A percentile compares a stretch with the other conserved stretches of the same genome.
These are phyloP conservation scores for Claviceps monticola DNA, from an alignment of 2,329 filamentous ascomycete species.

Conservation along the genomic window DNA sequence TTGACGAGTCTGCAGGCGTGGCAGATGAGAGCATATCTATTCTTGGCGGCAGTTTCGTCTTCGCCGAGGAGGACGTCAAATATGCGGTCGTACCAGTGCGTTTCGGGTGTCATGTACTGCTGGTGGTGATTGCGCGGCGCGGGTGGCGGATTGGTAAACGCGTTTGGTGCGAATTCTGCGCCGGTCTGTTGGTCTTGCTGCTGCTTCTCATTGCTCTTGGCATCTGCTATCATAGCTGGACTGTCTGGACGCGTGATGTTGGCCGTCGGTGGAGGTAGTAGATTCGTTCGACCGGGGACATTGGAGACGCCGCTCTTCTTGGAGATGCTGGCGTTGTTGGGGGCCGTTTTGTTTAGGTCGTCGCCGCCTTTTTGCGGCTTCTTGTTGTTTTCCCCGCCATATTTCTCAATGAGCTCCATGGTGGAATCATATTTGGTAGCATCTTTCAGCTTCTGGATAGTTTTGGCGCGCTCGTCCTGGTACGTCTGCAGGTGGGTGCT, in stretches of 20 bases:
- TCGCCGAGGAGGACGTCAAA: slow-evolving; percentile 87
- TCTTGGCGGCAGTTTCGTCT: slow-evolving; percentile 84
- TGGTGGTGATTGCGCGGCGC: slow-evolving; percentile 4
- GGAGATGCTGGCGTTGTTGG: neutral
- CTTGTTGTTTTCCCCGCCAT: slow-evolving; percentile 51
- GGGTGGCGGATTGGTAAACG: slow-evolving; percentile 17
- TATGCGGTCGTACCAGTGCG: slow-evolving; percentile 89
- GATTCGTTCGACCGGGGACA: slow-evolving; percentile 25
- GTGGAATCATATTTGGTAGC: slow-evolving; percentile 96
- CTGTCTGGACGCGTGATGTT: slow-evolving; percentile 38
- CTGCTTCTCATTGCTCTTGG: neutral
- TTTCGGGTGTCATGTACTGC: slow-evolving; percentile 19
- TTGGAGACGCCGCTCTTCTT: slow-evolving; percentile 6
- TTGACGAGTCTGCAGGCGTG: slow-evolving; percentile 74
- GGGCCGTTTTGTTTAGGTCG: slow-evolving; percentile 4
- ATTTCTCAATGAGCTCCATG: slow-evolving; percentile 84
- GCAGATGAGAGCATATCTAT: slow-evolving; percentile 81
- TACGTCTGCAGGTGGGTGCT: slow-evolving; percentile 58
- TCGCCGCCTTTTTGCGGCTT: slow-evolving; percentile 4
- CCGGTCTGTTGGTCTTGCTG: neutral
- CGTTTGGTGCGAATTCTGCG: slow-evolving; percentile 64
- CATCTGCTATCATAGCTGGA: slow-evolving; percentile 3
- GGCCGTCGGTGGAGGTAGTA: slow-evolving; percentile 47
- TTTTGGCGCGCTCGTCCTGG: slow-evolving; percentile 66
- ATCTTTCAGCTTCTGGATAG: slow-evolving; percentile 87